Base-by-base conservation (phyloP, 1,284 basidiomycete species). In the Trametes pubescens region DNA sequence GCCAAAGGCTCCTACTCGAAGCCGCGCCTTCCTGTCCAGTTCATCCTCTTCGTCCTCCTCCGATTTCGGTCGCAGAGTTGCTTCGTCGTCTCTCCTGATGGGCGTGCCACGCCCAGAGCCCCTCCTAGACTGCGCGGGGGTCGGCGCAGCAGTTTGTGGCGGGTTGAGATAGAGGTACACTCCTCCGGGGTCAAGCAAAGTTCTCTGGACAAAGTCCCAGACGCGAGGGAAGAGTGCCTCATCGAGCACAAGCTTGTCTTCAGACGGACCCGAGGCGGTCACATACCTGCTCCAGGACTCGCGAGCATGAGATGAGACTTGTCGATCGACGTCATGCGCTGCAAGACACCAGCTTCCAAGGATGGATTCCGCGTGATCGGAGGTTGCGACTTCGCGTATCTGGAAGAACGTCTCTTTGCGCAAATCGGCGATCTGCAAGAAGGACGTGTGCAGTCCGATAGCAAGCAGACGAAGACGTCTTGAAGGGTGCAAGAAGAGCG, bases 311-410 rank as follows among this genome's bases (percentile, higher is more conserved):
- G 74, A 70, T 2, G 87, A 77, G 18, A 94, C 88, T 3, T 80
- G 77, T 18, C 88, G 82, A 71, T 95, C 94, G 24, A 87, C 77
- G 69, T 96, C 95, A 73, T 91, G 84, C 21, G 87, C 83, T 2
- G 88, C 82, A 68, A 94, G 83, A 62, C 82, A 86, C 94, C 94
- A 97, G 8, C 92, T 86, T 0, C 94, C 95, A 0, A 96, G 77
- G 35, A 96, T 82, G 43, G 83, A 84, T 52, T 91, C 85, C n/a
- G 86, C 76, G 69, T 94, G 90, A 59, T 83, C 80, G 32, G 79
- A 70, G 13, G 83, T 78, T 0, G 82, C 82, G 1, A 79, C 75
- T 56, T 93, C 90, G 54, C 78, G 78, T 0, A 93, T 75, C 64
- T 86, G 86, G 61, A 85, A 83, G 14, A 92, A 73, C 4, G 93